Conservation (phyloP, 2,329 filamentous ascomycete genomes). For the Thielaviopsis ethacetica region DNA sequence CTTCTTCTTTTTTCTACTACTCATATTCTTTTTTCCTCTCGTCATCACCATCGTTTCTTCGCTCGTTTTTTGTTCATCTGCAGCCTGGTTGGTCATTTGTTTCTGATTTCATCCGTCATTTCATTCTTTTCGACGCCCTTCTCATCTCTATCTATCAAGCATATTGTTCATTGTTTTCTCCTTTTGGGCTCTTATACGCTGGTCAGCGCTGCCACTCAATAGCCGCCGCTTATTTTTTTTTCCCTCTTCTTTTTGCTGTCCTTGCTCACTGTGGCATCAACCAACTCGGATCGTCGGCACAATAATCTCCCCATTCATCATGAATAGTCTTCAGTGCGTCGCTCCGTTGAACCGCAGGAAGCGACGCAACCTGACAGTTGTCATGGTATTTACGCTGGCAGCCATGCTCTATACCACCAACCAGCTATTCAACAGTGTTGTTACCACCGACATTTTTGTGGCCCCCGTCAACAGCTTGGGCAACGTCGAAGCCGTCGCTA, state of each 20-base stretch:
- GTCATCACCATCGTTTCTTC: not conserved
- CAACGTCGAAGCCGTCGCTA: not conserved
- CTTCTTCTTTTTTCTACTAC: not conserved
- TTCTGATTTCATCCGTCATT: not conserved
- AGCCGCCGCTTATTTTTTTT: not conserved
- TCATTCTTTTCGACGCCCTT: not conserved
- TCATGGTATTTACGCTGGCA: conserved; percentile 5
- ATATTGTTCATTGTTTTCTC: not conserved
- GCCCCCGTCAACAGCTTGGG: not conserved
- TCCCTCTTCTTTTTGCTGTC: too few species aligned
- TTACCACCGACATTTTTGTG: conserved; percentile 5
- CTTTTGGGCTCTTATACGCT: not conserved
- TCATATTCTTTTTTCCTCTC: not conserved
- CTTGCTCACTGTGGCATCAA: too few species aligned
- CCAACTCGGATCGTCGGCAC: not conserved
- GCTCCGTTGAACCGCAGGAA: conserved; percentile 7
- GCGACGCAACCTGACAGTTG: conserved; percentile 6
- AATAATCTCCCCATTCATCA: not conserved
- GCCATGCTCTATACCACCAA: conserved; percentile 11
- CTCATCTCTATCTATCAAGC: not conserved
- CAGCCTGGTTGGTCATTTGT: not conserved
- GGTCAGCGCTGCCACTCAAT: not conserved
- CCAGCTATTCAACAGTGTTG: conserved; percentile 8
- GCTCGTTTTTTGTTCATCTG: not conserved
- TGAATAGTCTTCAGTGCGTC: conserved; percentile 5